Conservation (phyloP, 371 early-diverging fungal species). For the Scutellospora calospora region DNA sequence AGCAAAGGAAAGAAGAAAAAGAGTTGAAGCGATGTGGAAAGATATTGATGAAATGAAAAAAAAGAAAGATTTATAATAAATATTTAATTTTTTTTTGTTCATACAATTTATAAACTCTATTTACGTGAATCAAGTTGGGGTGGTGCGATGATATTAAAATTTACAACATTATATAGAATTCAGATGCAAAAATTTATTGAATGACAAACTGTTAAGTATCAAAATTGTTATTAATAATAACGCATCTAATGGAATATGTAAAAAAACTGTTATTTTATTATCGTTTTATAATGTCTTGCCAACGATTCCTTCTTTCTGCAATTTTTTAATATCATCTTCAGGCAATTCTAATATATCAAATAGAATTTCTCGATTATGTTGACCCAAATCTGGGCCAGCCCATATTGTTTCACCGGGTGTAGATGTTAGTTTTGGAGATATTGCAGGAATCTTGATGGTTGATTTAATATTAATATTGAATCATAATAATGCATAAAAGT, state of each 20-base stretch:
- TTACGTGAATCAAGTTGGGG: too few relatives aligned
- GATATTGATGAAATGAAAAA: neutral
- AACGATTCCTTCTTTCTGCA: constrained; percentile 51
- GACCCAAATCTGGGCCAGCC: constrained; percentile 65
- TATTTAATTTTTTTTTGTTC: too few relatives aligned
- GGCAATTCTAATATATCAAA: constrained; percentile 49
- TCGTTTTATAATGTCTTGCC: constrained; percentile 32
- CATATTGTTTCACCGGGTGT: constrained; percentile 64
- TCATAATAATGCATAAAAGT: neutral
- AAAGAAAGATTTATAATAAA: neutral
- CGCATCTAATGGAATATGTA: neutral
- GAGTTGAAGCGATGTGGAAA: constrained; percentile 37
- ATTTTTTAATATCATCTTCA: constrained; percentile 46
- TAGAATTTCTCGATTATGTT: constrained; percentile 58
- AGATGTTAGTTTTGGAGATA: constrained; percentile 55
- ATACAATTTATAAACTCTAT: too few relatives aligned
- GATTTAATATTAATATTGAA: neutral
- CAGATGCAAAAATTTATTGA: too few relatives aligned
- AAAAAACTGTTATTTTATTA: too few relatives aligned
- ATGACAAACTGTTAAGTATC: too few relatives aligned
- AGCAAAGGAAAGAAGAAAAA: constrained; percentile 17
- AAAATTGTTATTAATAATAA: neutral
- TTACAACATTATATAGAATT: too few relatives aligned
- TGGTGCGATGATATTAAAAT: too few relatives aligned
- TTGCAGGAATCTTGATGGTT: constrained; percentile 55